Conservation (phyloP, 805 yeast genomes). For the Teunomyces pallodes region DNA sequence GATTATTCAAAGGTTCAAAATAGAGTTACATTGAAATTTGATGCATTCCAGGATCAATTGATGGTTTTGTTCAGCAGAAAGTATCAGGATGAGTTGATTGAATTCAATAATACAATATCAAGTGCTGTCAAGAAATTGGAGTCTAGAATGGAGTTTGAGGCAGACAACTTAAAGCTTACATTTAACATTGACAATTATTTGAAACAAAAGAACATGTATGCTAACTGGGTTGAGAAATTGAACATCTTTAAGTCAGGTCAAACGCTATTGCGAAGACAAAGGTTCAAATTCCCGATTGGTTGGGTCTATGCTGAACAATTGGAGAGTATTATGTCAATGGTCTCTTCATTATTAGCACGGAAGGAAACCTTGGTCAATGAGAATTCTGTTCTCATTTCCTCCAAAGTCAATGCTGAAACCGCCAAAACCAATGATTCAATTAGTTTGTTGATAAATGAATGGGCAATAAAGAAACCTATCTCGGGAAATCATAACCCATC, state of each 20-base stretch:
- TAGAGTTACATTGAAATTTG: conserved; percentile 52
- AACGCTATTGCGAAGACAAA: conserved; percentile 35
- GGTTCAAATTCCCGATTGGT: conserved; percentile 47
- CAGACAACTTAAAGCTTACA: conserved; percentile 36
- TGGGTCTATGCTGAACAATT: conserved; percentile 69
- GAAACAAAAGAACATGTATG: conserved; percentile 4
- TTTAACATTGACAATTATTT: conserved; percentile 31
- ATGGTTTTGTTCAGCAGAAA: conserved; percentile 38
- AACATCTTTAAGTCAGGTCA: conserved; percentile 26
- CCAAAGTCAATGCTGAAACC: conserved; percentile 42
- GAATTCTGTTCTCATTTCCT: conserved; percentile 40
- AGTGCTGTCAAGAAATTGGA: conserved; percentile 25
- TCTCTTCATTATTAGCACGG: conserved; percentile 35
- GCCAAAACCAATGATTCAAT: conserved; percentile 32
- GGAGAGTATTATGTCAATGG: conserved; percentile 44
- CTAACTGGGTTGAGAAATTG: conserved; percentile 17
- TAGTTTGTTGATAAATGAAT: conserved; percentile 31
- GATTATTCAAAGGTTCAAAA: conserved; percentile 54
- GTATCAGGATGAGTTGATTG: conserved; percentile 28
- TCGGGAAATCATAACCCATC: conserved; percentile 41
- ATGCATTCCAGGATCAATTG: conserved; percentile 53
- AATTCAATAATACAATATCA: conserved; percentile 28
- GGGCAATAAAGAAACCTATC: conserved; percentile 51
- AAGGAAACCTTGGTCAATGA: conserved; percentile 38
- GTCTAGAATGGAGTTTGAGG: conserved; percentile 37